Evolutionary conservation across 73 alveolate species (phyloP).

Genomic region (Uronychia setigera): DNA sequence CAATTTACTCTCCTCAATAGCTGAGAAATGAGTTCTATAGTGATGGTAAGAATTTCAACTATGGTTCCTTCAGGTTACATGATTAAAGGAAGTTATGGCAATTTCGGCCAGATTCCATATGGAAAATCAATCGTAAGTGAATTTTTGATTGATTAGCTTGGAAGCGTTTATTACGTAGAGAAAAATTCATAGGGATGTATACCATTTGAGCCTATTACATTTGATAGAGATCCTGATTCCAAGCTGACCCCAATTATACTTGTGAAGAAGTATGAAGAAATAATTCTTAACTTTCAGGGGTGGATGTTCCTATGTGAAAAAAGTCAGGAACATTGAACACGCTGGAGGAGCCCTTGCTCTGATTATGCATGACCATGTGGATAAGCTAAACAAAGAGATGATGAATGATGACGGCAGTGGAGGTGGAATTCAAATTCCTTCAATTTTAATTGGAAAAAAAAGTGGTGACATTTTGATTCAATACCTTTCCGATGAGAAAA

Average conservation of each 20-base stretch:
- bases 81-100: slow-evolving; percentile 35
- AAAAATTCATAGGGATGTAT: slow-evolving; percentile 35
- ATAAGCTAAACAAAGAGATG: slow-evolving; percentile 49
- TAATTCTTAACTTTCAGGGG: slow-evolving; percentile 44
- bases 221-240: slow-evolving; percentile 58
- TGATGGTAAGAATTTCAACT: background rate
- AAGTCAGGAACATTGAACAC: slow-evolving; percentile 82
- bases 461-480: slow-evolving; percentile 78
- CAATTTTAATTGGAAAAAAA: slow-evolving; percentile 68
- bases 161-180: slow-evolving; percentile 39
- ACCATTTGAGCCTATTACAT: slow-evolving; percentile 32
- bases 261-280: slow-evolving; percentile 12
- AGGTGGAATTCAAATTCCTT: slow-evolving; percentile 82
- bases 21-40: background rate
- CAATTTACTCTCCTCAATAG: background rate
- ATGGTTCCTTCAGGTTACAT: no score
- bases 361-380: slow-evolving; percentile 59
- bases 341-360: slow-evolving; percentile 82
- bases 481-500: slow-evolving; percentile 25
- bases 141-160: slow-evolving; percentile 7
- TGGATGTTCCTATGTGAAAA: slow-evolving; percentile 73
- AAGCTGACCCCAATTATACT: slow-evolving; percentile 46
- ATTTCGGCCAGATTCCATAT: slow-evolving; percentile 61
- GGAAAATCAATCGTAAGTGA: slow-evolving; percentile 58
- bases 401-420: slow-evolving; percentile 96